Evolutionary conservation across 108 stramenopile genomes (phyloP).

Genomic region (Cylindrotheca fusiformis): DNA sequence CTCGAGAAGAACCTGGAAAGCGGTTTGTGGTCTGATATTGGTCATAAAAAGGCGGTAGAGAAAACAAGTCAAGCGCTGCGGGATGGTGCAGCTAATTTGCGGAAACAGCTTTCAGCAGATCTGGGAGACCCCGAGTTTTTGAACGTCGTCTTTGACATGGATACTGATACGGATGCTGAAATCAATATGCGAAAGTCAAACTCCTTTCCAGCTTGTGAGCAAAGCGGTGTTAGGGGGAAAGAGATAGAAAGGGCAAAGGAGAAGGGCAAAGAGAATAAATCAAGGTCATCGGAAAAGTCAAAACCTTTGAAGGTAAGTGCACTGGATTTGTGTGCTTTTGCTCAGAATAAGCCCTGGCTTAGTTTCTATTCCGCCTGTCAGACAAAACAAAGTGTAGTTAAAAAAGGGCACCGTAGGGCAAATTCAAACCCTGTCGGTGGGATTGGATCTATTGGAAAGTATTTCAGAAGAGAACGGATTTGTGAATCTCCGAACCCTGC

Average conservation of each 20-base stretch:
- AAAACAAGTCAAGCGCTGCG: constrained; percentile 79
- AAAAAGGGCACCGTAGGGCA: constrained; percentile 32
- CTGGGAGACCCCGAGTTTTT: constrained; percentile 64
- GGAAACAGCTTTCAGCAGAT: constrained; percentile 64
- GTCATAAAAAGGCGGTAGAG: constrained; percentile 66
- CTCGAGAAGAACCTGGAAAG: constrained; percentile 62
- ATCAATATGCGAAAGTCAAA: no score
- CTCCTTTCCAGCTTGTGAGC: no score
- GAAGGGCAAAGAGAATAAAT: not conserved
- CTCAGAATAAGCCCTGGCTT: no score
- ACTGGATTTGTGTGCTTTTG: no score
- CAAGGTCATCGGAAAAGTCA: constrained; percentile 8
- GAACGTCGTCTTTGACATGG: constrained; percentile 46
- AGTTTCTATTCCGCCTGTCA: not conserved
- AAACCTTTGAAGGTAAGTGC: constrained; percentile 3
- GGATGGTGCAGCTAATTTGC: constrained; percentile 71
- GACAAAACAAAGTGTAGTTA: constrained; percentile 9
- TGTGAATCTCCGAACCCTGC: constrained; percentile 3
- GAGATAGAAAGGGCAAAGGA: not conserved
- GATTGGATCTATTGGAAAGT: not conserved
- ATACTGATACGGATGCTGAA: no score
- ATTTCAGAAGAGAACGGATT: not conserved
- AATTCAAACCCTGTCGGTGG: constrained; percentile 26
- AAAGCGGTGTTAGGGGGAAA: not conserved
- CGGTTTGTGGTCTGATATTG: constrained; percentile 62